Evolutionary conservation across 345 rosid species (phyloP).

Genomic region (Linum trigynum): DNA sequence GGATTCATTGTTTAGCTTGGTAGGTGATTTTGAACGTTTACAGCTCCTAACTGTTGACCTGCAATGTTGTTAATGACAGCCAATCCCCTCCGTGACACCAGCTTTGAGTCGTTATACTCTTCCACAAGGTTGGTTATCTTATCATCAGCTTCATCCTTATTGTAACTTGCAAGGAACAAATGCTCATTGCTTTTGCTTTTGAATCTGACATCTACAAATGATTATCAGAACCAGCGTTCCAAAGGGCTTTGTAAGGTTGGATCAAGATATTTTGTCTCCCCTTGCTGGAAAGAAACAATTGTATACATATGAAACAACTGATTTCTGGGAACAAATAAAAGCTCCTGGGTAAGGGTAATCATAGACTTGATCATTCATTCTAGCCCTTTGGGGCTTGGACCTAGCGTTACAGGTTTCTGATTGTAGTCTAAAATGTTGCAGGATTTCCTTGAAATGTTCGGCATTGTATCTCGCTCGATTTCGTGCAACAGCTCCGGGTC

Average conservation of each 20-base stretch:
- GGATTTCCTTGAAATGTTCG: conserved; percentile 87
- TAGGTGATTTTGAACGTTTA: neutral
- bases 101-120: conserved; percentile 29
- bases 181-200: no score
- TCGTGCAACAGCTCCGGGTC: conserved; percentile 51
- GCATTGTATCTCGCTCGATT: conserved; percentile 76
- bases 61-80: conserved; percentile 21
- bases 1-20: neutral
- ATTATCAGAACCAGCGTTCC: conserved; percentile 11
- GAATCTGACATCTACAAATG: no score
- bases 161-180: no score
- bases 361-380: neutral
- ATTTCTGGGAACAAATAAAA: conserved; percentile 91
- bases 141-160: neutral
- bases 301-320: conserved; percentile 63
- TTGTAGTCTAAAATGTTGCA: conserved; percentile 19
- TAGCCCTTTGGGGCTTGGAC: conserved; percentile 1
- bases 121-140: conserved; percentile 20
- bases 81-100: conserved; percentile 22
- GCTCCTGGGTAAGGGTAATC: conserved; percentile 53
- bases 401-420: neutral
- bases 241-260: conserved; percentile 64
- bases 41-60: neutral
- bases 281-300: conserved; percentile 81
- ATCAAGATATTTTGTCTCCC: conserved; percentile 86